Percentiles rank a stretch among this genome's conserved stretches.
These are phyloP conservation scores for Hibiscus mutabilis DNA, from an alignment of 345 rosid genomes.

Conservation along the genomic window DNA sequence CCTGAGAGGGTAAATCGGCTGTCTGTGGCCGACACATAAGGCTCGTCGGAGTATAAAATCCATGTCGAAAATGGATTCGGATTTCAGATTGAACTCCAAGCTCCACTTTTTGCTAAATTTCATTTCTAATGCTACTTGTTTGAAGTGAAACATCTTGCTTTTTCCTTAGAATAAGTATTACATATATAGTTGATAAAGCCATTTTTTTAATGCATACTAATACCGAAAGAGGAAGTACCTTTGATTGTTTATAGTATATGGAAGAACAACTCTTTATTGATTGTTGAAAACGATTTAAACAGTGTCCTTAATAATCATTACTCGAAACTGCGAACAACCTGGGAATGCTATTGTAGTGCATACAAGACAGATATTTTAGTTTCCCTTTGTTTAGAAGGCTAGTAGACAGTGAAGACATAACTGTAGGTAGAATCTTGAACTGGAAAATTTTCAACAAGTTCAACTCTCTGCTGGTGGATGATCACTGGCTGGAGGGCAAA, in stretches of 20 bases:
- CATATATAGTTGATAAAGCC: not conserved
- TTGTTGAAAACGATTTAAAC: not conserved
- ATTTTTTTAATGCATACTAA: no score
- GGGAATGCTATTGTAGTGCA: not conserved
- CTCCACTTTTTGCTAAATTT: not conserved
- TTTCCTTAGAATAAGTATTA: not conserved
- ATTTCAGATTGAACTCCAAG: not conserved
- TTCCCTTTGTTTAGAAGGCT: not conserved
- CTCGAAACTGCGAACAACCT: not conserved
- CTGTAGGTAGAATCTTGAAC: not conserved
- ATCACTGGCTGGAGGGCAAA: constrained; percentile 1
- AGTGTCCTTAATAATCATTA: not conserved
- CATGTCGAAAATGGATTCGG: not conserved
- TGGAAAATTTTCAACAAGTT: not conserved
- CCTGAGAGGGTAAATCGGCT: no score
- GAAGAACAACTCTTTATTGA: not conserved
- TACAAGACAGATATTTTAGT: not conserved
- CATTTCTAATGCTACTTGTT: not conserved
- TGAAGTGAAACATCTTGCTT: not conserved
- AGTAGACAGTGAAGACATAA: not conserved
- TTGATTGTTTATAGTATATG: not conserved
- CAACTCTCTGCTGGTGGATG: not conserved
- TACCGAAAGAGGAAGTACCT: not conserved
- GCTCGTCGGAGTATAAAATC: no score
- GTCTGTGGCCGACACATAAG: no score